Evolutionary conservation across 805 yeast genomes (phyloP), one percentile per base, ranked within the genome.

Genomic region (Metschnikowia similis): DNA sequence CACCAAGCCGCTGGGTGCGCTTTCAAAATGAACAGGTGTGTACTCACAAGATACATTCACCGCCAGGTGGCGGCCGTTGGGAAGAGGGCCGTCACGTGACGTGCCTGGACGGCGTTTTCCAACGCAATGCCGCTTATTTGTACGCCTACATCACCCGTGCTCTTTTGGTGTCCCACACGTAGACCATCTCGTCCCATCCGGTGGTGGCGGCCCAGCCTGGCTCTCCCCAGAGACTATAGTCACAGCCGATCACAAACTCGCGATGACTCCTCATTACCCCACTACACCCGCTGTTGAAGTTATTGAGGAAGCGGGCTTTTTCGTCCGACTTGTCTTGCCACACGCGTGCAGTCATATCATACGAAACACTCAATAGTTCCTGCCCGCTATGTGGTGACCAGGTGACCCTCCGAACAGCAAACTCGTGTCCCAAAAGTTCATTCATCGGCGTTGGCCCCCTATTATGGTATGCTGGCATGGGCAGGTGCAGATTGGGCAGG

Each of bases 151-250:
- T 26, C 31, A n/a, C 11, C 45, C 37, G 45, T 30, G 38, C 48
- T 30, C 79, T 61, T 58, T 80, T 78, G 1, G 87, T 81, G 57
- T 87, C 90, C 96, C 96, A 94, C 7, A 94, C 79, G 63, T 86
- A 85, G 6, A 90, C 84, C 86, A 89, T 89, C 62, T 92, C 96
- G 70, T 92, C 99, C 96, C 97, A 92, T 1, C 96, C 97, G 0
- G 91, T 85, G 13, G 96, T 84, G 8, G 94, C 96, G 14, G 86
- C 90, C 90, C 94, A 91, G 1, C 97, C 97, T 1, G 94, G 95
- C 57, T 83, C 84, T 2, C 98, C 99, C 97, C 97, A 92, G 46
- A 94, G 67, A 56, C 96, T 85, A 87, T 96, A 94, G 70, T 94
- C 98, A 55, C 91, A 86, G 14, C 95, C 97, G 58, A 87, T 81